These are phyloP conservation scores for Houttuynia cordata DNA, from an alignment of 164 flowering plant genomes.

Conservation along the genomic window DNA sequence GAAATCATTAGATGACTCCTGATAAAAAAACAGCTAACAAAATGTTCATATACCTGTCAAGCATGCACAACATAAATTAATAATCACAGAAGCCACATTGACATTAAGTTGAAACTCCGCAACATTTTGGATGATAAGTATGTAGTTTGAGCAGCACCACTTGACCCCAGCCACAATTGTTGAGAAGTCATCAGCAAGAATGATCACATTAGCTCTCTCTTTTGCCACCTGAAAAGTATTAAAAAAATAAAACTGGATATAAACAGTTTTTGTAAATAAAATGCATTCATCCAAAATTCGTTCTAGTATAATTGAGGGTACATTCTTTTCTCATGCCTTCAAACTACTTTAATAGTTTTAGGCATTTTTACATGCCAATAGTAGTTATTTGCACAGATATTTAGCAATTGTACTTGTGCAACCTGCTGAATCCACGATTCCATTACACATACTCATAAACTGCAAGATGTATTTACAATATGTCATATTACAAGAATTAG, in stretches of 20 bases:
- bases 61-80: slow-evolving; percentile 90
- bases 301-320: too few relatives aligned
- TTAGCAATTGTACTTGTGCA: too few relatives aligned
- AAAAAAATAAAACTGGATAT: too few relatives aligned
- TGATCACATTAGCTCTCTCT: slow-evolving; percentile 95
- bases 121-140: slow-evolving; percentile 73
- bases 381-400: too few relatives aligned
- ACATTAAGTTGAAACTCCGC: slow-evolving; percentile 93
- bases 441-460: neutral
- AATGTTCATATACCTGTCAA: slow-evolving; percentile 46
- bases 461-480: too few relatives aligned
- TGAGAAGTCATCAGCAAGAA: slow-evolving; percentile 85
- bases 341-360: too few relatives aligned
- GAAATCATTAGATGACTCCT: neutral
- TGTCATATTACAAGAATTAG: too few relatives aligned
- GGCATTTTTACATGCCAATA: too few relatives aligned
- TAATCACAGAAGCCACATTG: slow-evolving; percentile 76
- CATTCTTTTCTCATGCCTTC: neutral
- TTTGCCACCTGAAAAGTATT: slow-evolving; percentile 58
- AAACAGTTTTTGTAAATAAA: neutral
- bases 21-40: too few relatives aligned
- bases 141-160: slow-evolving; percentile 91
- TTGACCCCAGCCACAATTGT: slow-evolving; percentile 86
- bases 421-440: too few relatives aligned
- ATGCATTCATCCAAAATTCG: neutral